Percentiles rank a stretch among this genome's conserved stretches.
Conservation (phyloP, 768 basidiomycete species). For the Neoboletus magnificus region DNA sequence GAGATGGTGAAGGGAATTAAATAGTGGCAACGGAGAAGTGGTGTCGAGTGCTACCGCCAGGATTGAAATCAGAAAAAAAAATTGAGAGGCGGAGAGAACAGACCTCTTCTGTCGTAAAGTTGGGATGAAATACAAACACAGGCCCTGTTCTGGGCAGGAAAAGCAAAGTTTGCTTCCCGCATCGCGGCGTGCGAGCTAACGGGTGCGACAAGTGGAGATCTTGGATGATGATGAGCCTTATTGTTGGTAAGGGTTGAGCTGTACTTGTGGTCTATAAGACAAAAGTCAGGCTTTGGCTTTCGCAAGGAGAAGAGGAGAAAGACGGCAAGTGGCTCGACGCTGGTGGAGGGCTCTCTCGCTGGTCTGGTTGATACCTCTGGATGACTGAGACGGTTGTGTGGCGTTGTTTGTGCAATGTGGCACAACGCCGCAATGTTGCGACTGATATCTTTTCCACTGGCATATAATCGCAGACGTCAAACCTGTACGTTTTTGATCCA, state of each 20-base stretch:
- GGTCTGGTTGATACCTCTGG: constrained; percentile 29
- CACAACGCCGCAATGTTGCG: constrained; percentile 5
- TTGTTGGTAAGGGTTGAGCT: not conserved
- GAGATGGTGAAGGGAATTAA: constrained; percentile 95
- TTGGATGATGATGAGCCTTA: constrained; percentile 5
- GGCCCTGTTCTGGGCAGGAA: constrained; percentile 92
- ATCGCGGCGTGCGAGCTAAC: constrained; percentile 41
- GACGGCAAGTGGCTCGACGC: constrained; percentile 15
- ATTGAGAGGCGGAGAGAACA: constrained; percentile 24
- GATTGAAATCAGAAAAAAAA: constrained; percentile 7
- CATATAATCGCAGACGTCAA: not conserved
- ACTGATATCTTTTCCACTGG: not conserved
- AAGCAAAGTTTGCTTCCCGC: constrained; percentile 95
- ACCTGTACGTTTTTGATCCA: constrained; percentile 5
- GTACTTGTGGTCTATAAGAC: not conserved
- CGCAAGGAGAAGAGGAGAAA: constrained; percentile 2
- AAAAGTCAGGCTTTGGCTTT: not conserved
- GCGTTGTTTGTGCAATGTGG: constrained; percentile 31
- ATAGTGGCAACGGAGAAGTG: constrained; percentile 60
- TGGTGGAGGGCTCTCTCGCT: constrained; percentile 11
- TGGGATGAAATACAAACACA: constrained; percentile 93
- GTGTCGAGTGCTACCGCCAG: constrained; percentile 45
- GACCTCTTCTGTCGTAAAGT: constrained; percentile 92
- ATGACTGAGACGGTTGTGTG: constrained; percentile 32
- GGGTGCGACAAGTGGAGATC: constrained; percentile 19